Conservation (phyloP, 495 filamentous ascomycete genomes). For the Pyrenopolyporus hunteri region DNA sequence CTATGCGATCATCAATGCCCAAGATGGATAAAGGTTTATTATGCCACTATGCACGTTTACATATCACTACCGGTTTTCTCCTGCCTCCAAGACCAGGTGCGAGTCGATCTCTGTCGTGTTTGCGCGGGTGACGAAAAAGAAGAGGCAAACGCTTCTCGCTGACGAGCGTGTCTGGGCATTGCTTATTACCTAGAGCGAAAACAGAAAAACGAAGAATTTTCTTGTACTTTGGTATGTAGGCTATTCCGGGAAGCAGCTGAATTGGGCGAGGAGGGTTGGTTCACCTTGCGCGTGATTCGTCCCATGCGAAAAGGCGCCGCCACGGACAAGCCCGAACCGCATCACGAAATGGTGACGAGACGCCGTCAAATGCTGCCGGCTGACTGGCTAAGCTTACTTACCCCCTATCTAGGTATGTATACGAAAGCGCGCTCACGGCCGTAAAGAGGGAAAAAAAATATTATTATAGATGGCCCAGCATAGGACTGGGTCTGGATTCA, state of each 20-base stretch:
- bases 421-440: conserved; percentile 24
- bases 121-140: conserved; percentile 18
- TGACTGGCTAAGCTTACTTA: conserved; percentile 12
- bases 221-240: conserved; percentile 13
- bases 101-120: background rate
- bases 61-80: conserved; percentile 1
- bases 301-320: background rate
- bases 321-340: conserved; percentile 8
- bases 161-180: background rate
- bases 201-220: background rate
- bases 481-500: too few relatives aligned
- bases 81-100: background rate
- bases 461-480: too few relatives aligned
- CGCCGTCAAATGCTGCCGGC: conserved; percentile 2
- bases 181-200: too few relatives aligned
- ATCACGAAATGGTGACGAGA: conserved; percentile 16
- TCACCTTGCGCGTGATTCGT: conserved; percentile 14
- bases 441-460: conserved; percentile 11
- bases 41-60: background rate
- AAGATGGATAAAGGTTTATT: background rate
- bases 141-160: conserved; percentile 20
- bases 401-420: conserved; percentile 4
- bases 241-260: conserved; percentile 9
- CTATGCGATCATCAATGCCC: background rate
- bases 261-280: conserved; percentile 5